Evolutionary conservation across 108 stramenopile species (phyloP).

Genomic region (Stephanodiscus triporus): DNA sequence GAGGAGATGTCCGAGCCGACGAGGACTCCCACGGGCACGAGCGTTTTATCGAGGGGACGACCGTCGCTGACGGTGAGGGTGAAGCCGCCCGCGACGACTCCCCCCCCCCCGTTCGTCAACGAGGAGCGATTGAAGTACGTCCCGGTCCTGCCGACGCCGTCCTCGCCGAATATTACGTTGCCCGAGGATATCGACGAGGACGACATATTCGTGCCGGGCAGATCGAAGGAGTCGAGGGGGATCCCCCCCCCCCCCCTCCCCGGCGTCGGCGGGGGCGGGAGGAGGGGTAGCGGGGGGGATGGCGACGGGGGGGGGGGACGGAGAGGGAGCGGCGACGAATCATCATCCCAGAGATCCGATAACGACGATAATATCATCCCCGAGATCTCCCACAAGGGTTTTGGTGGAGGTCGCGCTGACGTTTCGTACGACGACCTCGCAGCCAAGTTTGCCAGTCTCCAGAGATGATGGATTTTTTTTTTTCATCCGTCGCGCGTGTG

Average conservation of each 20-base stretch:
- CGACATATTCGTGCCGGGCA: constrained; percentile 65
- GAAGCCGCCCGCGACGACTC: too few relatives aligned
- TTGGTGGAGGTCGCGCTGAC: constrained; percentile 16
- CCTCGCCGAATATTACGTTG: too few relatives aligned
- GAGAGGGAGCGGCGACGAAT: too few relatives aligned
- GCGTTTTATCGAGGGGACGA: too few relatives aligned
- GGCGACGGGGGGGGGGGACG: constrained; percentile 1
- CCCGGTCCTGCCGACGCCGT: constrained; percentile 6
- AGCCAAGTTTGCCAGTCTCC: constrained; percentile 71
- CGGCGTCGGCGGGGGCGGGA: constrained; percentile 30
- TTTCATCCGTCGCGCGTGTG: too few relatives aligned
- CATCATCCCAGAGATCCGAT: too few relatives aligned
- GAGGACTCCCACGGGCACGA: neutral
- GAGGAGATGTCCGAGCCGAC: constrained; percentile 68
- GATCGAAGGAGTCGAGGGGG: neutral
- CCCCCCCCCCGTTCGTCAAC: too few relatives aligned
- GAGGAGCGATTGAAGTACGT: constrained; percentile 16
- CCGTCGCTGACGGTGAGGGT: too few relatives aligned
- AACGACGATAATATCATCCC: too few relatives aligned
- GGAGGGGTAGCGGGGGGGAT: constrained; percentile 26
- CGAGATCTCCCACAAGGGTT: too few relatives aligned
- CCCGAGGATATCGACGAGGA: constrained; percentile 57
- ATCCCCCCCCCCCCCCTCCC: too few relatives aligned
- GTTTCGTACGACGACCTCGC: constrained; percentile 70
- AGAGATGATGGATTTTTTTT: constrained; percentile 27